A percentile compares a stretch with the other conserved stretches of the same genome.
These are phyloP conservation scores for Chloromonas sp. DNA, from an alignment of 163 green algal species.

Conservation along the genomic window DNA sequence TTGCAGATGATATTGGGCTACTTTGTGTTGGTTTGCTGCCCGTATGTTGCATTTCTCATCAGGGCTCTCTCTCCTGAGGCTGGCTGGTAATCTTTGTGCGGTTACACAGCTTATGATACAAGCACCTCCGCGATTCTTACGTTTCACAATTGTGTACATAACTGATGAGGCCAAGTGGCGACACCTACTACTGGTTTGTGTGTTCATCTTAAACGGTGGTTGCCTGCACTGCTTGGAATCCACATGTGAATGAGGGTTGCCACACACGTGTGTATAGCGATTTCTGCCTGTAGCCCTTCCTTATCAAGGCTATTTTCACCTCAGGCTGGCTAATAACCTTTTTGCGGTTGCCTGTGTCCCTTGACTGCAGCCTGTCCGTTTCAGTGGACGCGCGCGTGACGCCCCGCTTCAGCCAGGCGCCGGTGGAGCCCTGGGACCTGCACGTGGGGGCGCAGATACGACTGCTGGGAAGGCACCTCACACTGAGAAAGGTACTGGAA, in stretches of 20 bases:
- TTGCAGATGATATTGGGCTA: too few relatives aligned
- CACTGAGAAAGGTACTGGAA: constrained; percentile 4
- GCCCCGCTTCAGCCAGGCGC: background rate
- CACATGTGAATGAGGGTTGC: too few relatives aligned
- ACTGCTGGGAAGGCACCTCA: constrained; percentile 19
- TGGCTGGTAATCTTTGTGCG: too few relatives aligned
- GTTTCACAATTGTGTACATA: too few relatives aligned
- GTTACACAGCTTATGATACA: background rate
- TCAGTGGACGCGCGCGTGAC: background rate
- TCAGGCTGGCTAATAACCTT: background rate
- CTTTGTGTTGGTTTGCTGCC: too few relatives aligned
- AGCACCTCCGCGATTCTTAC: background rate
- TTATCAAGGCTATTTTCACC: background rate
- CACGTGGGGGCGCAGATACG: constrained; percentile 22
- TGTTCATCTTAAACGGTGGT: too few relatives aligned
- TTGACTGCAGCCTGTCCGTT: constrained; percentile 4
- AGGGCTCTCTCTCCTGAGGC: too few relatives aligned
- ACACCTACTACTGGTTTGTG: too few relatives aligned
- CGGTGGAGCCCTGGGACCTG: constrained; percentile 27
- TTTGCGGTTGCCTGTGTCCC: background rate
- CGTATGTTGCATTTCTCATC: too few relatives aligned
- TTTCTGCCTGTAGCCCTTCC: too few relatives aligned
- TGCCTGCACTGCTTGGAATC: too few relatives aligned
- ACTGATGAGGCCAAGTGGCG: too few relatives aligned
- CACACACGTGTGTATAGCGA: background rate